Base-by-base conservation (phyloP, 2,329 filamentous ascomycete species). In the Pseudopithomyces chartarum region DNA sequence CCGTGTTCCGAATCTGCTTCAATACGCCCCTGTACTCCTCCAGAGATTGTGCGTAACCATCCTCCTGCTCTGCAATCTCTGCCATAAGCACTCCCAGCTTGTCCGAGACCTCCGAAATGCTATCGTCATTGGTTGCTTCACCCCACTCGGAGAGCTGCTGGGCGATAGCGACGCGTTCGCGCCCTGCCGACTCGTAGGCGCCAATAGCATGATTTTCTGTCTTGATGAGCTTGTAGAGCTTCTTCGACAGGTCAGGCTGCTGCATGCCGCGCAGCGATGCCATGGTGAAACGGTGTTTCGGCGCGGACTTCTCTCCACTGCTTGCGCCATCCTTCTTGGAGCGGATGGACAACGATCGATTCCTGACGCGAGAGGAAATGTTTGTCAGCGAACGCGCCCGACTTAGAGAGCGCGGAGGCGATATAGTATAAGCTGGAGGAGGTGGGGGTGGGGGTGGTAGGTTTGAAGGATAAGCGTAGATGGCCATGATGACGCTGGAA, bases 101-200 rank as follows among this genome's bases (percentile, higher is more conserved):
- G 83, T 98, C 95, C 57, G 90, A 92, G 65, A 99, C 85, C 73
- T 98, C 95, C 51, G 87, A 92, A 69, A 98, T 83, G 50, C 88
- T 87, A 59, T 96, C 92, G 70, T 99, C 95, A 52, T 87, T 85
- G 1, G 93, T 97, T 58, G 90, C 86, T 79, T 98, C 93, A 56
- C 95, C 95, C 95, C 95, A 99, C 66, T 98, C 93, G 7, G 92
- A 96, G 43, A 99, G 86, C 80, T 98, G 94, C 11, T 88, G 87
- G 15, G 93, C 95, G 69, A 98, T 92, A 48, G 87, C 86, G 58
- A 91, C 80, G 55, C 92, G 90, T 80, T 97, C 94, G 57, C 89
- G 90, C 47, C 88, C 91, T 6, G 94, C 95, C 6, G 86, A 81
- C 79, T 97, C 92, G 79, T 97, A 90, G 47, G 91, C 90, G 48